A percentile compares a stretch with the other conserved stretches of the same genome.
Conservation (phyloP, 2,329 filamentous ascomycete genomes). For the Penicillium sp. region DNA sequence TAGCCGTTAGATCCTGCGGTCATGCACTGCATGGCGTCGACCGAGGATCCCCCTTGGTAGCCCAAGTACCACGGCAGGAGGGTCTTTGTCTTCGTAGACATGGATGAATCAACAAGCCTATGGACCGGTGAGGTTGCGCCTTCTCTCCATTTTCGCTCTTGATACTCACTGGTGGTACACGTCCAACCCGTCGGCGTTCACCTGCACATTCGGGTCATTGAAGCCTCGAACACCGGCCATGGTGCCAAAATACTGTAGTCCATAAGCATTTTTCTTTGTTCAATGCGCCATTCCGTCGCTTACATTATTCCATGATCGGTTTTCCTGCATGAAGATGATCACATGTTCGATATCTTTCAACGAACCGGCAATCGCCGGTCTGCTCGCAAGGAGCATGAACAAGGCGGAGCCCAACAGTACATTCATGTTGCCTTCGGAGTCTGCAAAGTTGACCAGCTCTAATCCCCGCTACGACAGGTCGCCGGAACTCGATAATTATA, state of each 20-base stretch:
- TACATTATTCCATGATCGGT: constrained; percentile 42
- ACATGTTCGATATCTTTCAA: constrained; percentile 57
- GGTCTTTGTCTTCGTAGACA: constrained; percentile 44
- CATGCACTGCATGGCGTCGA: constrained; percentile 56
- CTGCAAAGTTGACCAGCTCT: neutral
- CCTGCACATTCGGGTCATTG: constrained; percentile 55
- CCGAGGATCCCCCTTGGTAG: constrained; percentile 52
- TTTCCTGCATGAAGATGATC: constrained; percentile 58
- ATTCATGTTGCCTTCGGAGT: constrained; percentile 3
- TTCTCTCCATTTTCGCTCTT: neutral
- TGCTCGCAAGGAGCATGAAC: constrained; percentile 17
- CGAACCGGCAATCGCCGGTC: constrained; percentile 35
- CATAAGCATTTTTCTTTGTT: neutral
- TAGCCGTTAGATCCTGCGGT: constrained; percentile 53
- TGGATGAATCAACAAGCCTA: constrained; percentile 38
- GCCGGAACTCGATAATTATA: neutral
- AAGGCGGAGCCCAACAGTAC: constrained; percentile 14
- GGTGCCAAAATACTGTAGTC: constrained; percentile 53
- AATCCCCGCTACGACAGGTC: neutral
- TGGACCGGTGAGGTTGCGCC: neutral
- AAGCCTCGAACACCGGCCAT: constrained; percentile 58
- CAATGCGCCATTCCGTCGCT: neutral
- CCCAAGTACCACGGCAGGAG: constrained; percentile 57
- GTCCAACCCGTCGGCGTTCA: constrained; percentile 46
- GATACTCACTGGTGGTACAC: constrained; percentile 50